Evolutionary conservation across 2,329 filamentous ascomycete species (phyloP).

Genomic region (Zasmidium citrigriseum): DNA sequence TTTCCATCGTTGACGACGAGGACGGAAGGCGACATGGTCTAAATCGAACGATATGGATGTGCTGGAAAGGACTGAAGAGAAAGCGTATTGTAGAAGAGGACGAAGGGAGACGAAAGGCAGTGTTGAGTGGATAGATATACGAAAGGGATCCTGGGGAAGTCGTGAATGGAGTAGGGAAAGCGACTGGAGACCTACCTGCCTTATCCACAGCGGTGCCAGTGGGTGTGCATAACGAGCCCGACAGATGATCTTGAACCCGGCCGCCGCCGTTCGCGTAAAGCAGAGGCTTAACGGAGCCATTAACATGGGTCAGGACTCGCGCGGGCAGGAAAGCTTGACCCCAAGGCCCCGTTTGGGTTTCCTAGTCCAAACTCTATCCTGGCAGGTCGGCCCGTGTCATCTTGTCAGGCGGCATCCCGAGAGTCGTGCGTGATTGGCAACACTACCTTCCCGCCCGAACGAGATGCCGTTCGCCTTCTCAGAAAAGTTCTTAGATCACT

Average conservation of each 20-base stretch:
- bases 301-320: neutral
- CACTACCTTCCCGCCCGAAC: no score
- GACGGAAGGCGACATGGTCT: conserved; percentile 20
- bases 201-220: neutral
- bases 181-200: neutral
- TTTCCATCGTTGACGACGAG: conserved; percentile 29
- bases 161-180: neutral
- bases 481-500: no score
- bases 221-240: neutral
- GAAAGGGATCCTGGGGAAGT: neutral
- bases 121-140: neutral
- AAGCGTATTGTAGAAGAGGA: neutral
- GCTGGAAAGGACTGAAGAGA: neutral
- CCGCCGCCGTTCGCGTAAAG: neutral
- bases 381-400: neutral
- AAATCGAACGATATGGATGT: conserved; percentile 3
- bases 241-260: neutral
- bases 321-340: neutral
- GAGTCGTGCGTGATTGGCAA: no score
- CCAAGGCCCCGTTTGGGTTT: neutral
- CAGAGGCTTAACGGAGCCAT: neutral
- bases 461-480: no score
- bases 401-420: neutral
- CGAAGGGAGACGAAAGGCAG: neutral
- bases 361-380: neutral